Evolutionary conservation across 352 stramenopile genomes (phyloP), one percentile per base, ranked within the genome.

Genomic region (Phytophthora hybrid): DNA sequence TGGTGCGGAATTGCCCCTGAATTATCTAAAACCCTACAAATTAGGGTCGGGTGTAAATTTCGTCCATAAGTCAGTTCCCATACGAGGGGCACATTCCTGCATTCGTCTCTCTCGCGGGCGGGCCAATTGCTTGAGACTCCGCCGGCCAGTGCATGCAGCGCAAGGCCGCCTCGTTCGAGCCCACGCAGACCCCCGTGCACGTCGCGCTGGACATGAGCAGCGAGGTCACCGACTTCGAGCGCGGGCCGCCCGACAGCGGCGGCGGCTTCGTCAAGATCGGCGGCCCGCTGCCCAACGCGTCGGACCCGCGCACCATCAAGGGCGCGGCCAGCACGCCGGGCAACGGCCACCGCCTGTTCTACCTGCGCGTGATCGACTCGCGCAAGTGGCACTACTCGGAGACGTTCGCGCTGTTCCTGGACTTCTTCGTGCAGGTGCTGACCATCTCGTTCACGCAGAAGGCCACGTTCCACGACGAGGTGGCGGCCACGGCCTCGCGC

Each of bases 351-450:
- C 89, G 87, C 37, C 78, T 94, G n/a, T 94, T 94, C 65, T 93
- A 83, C 69, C 71, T 95, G 63, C 90, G 88, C 32, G 81, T 95
- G 37, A 91, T 95, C 71, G 90, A 97, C 74, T 94, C 88, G 59
- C 89, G 90, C 75, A 95, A 94, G 72, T 97, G 90, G 88, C 90
- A 97, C 71, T 96, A 97, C 76, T 87, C 81, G 59, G 88, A 96
- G 71, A 93, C 89, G 3, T 93, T 95, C 56, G 83, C 87, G 68
- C 83, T 95, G 29, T 96, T 95, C 61, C 67, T 95, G 54, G 90
- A 97, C 79, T 97, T 97, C 55, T 90, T 95, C 59, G 84, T 91
- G 49, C 90, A 97, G 74, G 76, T 97, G 41, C 65, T 95, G 37
- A 81, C 89, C 57, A 82, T 97, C 55, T 92, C 90, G 56, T 97